phyloP scores from a whole-genome alignment of 2,329 filamentous ascomycete species.

The Bertia moriformis region DNA sequence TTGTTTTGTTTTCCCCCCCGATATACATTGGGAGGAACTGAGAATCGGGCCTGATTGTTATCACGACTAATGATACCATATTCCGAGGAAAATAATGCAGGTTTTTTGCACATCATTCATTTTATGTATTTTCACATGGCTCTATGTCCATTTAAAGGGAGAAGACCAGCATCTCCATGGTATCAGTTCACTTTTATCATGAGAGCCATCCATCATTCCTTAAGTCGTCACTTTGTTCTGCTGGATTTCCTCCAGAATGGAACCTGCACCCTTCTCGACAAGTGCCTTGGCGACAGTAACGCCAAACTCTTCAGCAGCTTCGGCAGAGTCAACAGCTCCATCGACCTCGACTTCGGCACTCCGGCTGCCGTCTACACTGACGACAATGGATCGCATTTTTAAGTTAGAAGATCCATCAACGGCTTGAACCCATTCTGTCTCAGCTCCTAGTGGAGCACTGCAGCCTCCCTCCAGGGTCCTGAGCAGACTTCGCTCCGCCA shows the following conservation, averaged over 20 bases:
- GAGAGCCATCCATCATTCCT: not conserved
- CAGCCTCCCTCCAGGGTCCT: slow-evolving; percentile 52
- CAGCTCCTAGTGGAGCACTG: slow-evolving; percentile 51
- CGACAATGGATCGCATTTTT: slow-evolving; percentile 40
- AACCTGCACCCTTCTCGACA: slow-evolving; percentile 41
- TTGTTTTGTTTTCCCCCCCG: no score
- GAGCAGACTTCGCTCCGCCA: slow-evolving; percentile 47
- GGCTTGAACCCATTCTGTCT: slow-evolving; percentile 30
- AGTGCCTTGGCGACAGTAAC: slow-evolving; percentile 38
- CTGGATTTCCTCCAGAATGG: slow-evolving; percentile 41
- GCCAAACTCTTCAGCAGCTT: slow-evolving; percentile 44
- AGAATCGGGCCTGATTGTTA: no score
- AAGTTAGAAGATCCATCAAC: slow-evolving; percentile 20
- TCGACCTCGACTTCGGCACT: slow-evolving; percentile 35
- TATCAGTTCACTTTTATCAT: not conserved
- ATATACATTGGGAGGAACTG: no score
- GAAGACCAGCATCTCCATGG: not conserved
- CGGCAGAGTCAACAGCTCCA: slow-evolving; percentile 26
- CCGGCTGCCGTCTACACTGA: slow-evolving; percentile 45
- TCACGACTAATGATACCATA: no score
- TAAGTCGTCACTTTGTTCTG: not conserved
- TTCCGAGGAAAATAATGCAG: not conserved
- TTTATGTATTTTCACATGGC: not conserved
- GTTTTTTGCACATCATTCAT: not conserved
- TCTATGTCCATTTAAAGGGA: not conserved